Base-by-base conservation (phyloP, 768 basidiomycete species). In the Tremella fuciformis region DNA sequence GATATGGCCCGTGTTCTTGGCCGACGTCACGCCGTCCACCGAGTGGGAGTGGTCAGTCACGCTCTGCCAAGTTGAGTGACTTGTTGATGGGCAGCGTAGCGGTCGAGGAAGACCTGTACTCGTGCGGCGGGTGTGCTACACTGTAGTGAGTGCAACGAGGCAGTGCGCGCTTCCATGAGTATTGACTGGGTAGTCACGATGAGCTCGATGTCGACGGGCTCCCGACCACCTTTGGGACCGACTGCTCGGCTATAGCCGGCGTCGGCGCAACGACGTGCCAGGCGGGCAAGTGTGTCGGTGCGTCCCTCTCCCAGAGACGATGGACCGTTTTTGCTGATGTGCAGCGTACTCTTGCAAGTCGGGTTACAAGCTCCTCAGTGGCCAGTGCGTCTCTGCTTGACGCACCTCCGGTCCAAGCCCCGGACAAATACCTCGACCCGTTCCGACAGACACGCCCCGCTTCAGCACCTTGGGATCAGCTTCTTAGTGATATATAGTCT, bases 91-190 rank as follows among this genome's bases (percentile, higher is more conserved):
- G 48, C 26, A 67, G 65, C 53, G 46, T 67, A 13, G 49, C 24
- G 15, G 53, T 55, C 15, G 16, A 58, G 49, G 59, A 63, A 24
- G 65, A 67, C 48, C 34, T 67, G 48, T 63, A 60, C 42, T 63
- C 62, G 11, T 67, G 65, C 44, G 65, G 65, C 9, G 65, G 65
- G 19, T 65, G 64, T 52, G 48, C 57, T 13, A 59, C 64, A 1
- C 40, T 65, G 1, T 53, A 50, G 64, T 65, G 50, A 59, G 64
- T 37, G 13, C 42, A 6, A 22, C 8, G 6, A 46, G 42, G 22
- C 16, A 15, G n/a, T 22, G 6, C 6, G 42, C 22, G 13, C 11
- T 11, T 46, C 16, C n/a, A 46, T 18, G 42, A 4, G 22, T 18
- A 46, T 22, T 46, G 42, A 46, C 15, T 46, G 7, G n/a, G 42